Base-by-base conservation (phyloP, 1,284 basidiomycete species). In the Leccinum angustisporum region DNA sequence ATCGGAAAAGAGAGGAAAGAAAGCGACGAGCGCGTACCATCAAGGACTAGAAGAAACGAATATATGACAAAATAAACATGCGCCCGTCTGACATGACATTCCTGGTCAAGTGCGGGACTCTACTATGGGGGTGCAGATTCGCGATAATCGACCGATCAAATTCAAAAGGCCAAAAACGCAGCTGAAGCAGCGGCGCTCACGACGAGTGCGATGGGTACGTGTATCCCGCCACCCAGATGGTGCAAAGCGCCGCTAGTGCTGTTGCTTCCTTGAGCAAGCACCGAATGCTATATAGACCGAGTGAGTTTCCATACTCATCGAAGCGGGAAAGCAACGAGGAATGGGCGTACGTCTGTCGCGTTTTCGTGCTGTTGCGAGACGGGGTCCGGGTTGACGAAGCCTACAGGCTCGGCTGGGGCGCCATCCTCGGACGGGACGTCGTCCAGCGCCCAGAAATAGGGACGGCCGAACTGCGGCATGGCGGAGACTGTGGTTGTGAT, bases 401-500 rank as follows among this genome's bases (percentile, higher is more conserved):
- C 48, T 50, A 25, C 48, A 50, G 48, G 48, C 25, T 0, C 13
- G 13, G 25, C 18, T 50, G 18, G 40, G 10, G n/a, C 10, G n/a
- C 40, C 40, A 5, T 18, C 10, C 40, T 46, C 48, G 48, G 48
- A 27, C 16, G 58, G 56, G 8, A 30, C n/a, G 18, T 46, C 63
- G 33, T 69, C 63, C 51, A 69, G 31, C 13, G 9, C 61, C 16
- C 63, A 63, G 2, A 71, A 21, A 21, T 34, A 2, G 1, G 56
- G 60, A 2, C 67, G 50, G 2, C 68, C 67, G 13, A 68, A 70
- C 43, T 70, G 69, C 3, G 69, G 69, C 9, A 50, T 31, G 5
- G 71, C 66, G 9, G 56, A 66, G 4, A 58, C 68, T 68, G 46
- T 25, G 14, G 21, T 43, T 18, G 40, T 43, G n/a, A 50, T 7